Evolutionary conservation across 192 early-diverging fungal genomes (phyloP).

Genomic region (Oehlia diaphana): DNA sequence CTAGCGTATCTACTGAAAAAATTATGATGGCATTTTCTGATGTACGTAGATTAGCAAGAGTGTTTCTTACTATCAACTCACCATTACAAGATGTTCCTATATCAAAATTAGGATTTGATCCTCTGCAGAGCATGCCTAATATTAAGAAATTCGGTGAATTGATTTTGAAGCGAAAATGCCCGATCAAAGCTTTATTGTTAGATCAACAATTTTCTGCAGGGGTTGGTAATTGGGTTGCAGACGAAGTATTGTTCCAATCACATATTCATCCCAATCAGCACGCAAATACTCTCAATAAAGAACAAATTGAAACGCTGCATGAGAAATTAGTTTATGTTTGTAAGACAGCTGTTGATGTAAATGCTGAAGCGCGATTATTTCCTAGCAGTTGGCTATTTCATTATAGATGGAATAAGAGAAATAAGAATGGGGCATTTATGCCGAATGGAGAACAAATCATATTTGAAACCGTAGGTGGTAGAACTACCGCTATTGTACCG

Average conservation of each 20-base stretch:
- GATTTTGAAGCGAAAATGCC: slow-evolving; percentile 42
- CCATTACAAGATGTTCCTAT: slow-evolving; percentile 52
- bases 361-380: slow-evolving; percentile 69
- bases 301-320: slow-evolving; percentile 50
- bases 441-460: slow-evolving; percentile 59
- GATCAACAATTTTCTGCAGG: slow-evolving; percentile 78
- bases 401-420: slow-evolving; percentile 71
- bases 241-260: slow-evolving; percentile 78
- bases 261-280: slow-evolving; percentile 66
- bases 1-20: background rate
- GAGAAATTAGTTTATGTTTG: slow-evolving; percentile 51
- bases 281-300: slow-evolving; percentile 45
- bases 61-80: slow-evolving; percentile 58
- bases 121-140: slow-evolving; percentile 56
- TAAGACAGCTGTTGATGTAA: slow-evolving; percentile 52
- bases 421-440: slow-evolving; percentile 39
- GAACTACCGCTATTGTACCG: slow-evolving; percentile 65
- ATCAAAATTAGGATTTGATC: slow-evolving; percentile 76
- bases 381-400: slow-evolving; percentile 80
- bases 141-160: slow-evolving; percentile 46
- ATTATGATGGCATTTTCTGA: slow-evolving; percentile 59
- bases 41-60: slow-evolving; percentile 63
- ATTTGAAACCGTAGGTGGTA: slow-evolving; percentile 71
- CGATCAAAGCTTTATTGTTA: slow-evolving; percentile 76
- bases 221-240: slow-evolving; percentile 87